A percentile compares a stretch with the other conserved stretches of the same genome.
These are phyloP conservation scores for Colletotrichum truncatum DNA, from an alignment of 2,329 filamentous ascomycete species.

Conservation along the genomic window DNA sequence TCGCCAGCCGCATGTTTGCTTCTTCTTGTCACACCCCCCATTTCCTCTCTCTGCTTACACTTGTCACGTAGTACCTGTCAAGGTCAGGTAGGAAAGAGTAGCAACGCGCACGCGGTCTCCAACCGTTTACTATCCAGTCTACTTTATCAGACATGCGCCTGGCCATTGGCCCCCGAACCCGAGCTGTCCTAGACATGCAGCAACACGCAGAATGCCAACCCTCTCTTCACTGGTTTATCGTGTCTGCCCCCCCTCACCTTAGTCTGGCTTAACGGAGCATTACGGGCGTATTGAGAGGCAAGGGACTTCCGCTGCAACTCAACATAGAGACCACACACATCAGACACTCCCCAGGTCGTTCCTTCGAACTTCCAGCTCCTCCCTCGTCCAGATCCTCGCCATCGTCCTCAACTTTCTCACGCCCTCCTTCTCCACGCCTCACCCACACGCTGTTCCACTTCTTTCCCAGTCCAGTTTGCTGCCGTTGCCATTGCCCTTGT, in stretches of 20 bases:
- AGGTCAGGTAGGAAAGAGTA: neutral
- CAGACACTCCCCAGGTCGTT: neutral
- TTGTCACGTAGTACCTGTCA: neutral
- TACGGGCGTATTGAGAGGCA: constrained; percentile 28
- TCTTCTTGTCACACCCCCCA: constrained; percentile 17
- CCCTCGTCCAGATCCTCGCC: neutral
- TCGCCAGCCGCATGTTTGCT: constrained; percentile 26
- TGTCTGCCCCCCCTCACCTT: constrained; percentile 1
- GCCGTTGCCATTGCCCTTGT: constrained; percentile 2
- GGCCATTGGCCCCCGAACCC: constrained; percentile 3
- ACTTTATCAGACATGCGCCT: neutral
- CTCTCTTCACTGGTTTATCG: constrained; percentile 10
- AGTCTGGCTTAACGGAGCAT: neutral
- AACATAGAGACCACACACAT: neutral
- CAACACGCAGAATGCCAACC: constrained; percentile 20
- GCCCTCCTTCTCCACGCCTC: neutral
- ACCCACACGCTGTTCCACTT: constrained; percentile 9
- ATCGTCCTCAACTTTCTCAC: neutral
- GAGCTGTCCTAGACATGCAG: constrained; percentile 13
- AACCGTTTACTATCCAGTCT: neutral
- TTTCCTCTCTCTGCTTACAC: constrained; percentile 25
- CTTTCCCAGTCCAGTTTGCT: neutral
- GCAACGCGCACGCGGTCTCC: neutral
- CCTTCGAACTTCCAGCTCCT: neutral
- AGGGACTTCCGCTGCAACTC: constrained; percentile 22